A percentile compares a stretch with the other conserved stretches of the same genome.
These are phyloP conservation scores for Coelastrella sp. DNA, from an alignment of 139 green algal genomes.

Conservation along the genomic window DNA sequence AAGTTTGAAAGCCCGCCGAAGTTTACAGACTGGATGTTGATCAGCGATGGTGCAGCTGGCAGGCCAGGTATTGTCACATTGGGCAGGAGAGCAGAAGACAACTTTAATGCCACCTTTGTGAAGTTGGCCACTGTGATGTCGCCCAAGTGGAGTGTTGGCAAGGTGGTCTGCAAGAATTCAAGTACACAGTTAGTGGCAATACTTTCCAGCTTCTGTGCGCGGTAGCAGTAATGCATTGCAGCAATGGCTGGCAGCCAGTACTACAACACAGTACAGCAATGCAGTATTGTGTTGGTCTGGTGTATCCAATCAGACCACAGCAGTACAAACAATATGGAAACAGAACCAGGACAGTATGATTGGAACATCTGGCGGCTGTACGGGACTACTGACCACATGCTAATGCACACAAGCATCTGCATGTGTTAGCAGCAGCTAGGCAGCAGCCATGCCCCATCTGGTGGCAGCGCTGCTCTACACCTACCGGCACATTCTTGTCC, in stretches of 20 bases:
- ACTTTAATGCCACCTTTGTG: neutral
- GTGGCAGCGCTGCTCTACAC: neutral
- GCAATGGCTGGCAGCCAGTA: neutral
- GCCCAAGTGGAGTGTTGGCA: neutral
- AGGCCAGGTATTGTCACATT: neutral
- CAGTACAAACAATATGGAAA: too few species aligned
- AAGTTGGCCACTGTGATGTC: neutral
- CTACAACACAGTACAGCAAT: too few species aligned
- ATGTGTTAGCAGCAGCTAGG: neutral
- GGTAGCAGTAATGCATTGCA: neutral
- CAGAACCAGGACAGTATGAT: too few species aligned
- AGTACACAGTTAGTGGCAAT: too few species aligned
- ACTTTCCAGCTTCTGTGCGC: too few species aligned
- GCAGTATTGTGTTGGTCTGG: too few species aligned
- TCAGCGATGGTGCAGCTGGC: neutral
- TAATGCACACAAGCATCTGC: neutral
- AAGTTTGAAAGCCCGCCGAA: neutral
- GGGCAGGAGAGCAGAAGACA: neutral
- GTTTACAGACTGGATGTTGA: neutral
- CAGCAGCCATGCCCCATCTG: neutral
- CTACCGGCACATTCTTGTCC: neutral
- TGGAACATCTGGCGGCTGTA: too few species aligned
- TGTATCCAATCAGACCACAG: too few species aligned
- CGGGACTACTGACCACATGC: too few species aligned
- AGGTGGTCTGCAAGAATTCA: neutral